Percentiles rank a stretch among this genome's conserved stretches.
Evolutionary conservation across 805 yeast species (phyloP).

Genomic region (Wickerhamiella australiensis): DNA sequence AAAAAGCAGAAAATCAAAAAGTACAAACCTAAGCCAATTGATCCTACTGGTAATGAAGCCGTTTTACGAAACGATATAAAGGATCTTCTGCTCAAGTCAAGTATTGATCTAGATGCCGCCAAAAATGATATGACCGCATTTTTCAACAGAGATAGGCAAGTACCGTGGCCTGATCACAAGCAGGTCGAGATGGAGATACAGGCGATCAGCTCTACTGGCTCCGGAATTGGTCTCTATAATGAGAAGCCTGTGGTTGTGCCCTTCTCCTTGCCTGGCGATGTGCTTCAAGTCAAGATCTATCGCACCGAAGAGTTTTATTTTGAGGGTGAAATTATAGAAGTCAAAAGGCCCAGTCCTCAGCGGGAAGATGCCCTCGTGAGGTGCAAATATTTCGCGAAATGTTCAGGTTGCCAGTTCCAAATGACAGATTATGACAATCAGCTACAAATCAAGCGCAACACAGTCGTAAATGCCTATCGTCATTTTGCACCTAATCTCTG

Average conservation of each 20-base stretch:
- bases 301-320: conserved; percentile 65
- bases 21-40: conserved; percentile 52
- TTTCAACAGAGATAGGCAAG: conserved; percentile 37
- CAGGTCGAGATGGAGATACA: conserved; percentile 48
- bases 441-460: conserved; percentile 55
- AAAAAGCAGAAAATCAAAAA: conserved; percentile 25
- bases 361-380: conserved; percentile 49
- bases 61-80: conserved; percentile 63
- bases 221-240: conserved; percentile 62
- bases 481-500: conserved; percentile 43
- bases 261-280: conserved; percentile 79
- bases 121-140: conserved; percentile 53
- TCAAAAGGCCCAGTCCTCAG: conserved; percentile 35
- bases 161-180: conserved; percentile 41
- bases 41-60: conserved; percentile 71
- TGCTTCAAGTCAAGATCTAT: conserved; percentile 55
- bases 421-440: conserved; percentile 62
- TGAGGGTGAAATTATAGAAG: conserved; percentile 58
- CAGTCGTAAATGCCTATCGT: conserved; percentile 70
- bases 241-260: conserved; percentile 75
- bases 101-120: conserved; percentile 37
- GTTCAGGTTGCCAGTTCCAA: conserved; percentile 94
- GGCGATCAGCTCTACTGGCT: conserved; percentile 66
- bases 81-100: conserved; percentile 36
- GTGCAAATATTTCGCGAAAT: conserved; percentile 79